phyloP scores from a whole-genome alignment of 352 stramenopile species.

The Globisporangium canariense region DNA sequence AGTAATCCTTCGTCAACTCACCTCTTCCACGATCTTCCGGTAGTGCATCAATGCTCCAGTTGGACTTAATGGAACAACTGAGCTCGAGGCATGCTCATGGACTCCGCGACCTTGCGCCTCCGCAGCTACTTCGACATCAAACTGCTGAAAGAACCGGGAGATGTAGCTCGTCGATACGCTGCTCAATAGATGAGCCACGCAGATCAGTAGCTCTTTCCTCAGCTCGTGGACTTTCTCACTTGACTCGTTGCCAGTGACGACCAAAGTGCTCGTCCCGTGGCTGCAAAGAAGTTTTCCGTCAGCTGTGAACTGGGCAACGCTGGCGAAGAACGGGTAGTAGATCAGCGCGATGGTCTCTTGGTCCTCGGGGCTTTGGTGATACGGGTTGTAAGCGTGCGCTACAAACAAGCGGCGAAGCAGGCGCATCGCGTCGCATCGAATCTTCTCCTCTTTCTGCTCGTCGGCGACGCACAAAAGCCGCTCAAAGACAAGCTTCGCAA shows the following conservation, averaged over 20 bases:
- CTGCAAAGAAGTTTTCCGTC: slow-evolving; percentile 41
- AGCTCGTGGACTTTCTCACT: slow-evolving; percentile 27
- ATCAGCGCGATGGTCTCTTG: slow-evolving; percentile 62
- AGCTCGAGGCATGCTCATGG: not conserved
- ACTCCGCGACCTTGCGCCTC: not conserved
- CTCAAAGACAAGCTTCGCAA: slow-evolving; percentile 51
- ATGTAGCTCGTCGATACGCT: slow-evolving; percentile 47
- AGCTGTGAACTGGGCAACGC: slow-evolving; percentile 45
- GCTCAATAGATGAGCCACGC: slow-evolving; percentile 54
- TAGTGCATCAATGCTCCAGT: slow-evolving; percentile 52
- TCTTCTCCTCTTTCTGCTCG: slow-evolving; percentile 62
- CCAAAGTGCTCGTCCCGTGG: not conserved
- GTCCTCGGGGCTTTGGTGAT: slow-evolving; percentile 33
- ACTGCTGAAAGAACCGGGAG: slow-evolving; percentile 39
- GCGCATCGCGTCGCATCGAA: slow-evolving; percentile 42
- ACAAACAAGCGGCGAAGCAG: slow-evolving; percentile 66
- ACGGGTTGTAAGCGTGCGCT: slow-evolving; percentile 49
- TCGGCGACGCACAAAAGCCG: slow-evolving; percentile 48
- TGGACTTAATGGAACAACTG: slow-evolving; percentile 23
- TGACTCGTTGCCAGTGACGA: not conserved
- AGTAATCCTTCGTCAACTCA: slow-evolving; percentile 9
- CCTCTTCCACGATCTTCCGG: slow-evolving; percentile 38
- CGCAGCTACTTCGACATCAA: not conserved
- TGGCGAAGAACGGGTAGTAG: slow-evolving; percentile 51
- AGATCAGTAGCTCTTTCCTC: slow-evolving; percentile 63